Conservation (phyloP, 345 rosid species). For the Aethionema arabicum region DNA sequence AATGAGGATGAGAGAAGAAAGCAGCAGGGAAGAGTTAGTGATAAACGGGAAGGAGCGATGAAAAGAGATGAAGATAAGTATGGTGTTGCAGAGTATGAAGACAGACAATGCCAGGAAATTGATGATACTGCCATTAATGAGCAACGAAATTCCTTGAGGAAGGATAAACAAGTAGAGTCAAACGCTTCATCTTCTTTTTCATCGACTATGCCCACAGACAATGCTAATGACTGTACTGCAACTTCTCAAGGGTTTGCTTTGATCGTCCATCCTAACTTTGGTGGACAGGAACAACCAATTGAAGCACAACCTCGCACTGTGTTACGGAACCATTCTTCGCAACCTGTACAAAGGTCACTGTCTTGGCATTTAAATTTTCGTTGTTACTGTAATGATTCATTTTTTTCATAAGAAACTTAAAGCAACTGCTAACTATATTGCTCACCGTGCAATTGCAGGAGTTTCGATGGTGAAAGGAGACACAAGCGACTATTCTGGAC, state of each 20-base stretch:
- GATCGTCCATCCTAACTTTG: constrained; percentile 14
- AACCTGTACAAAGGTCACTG: constrained; percentile 16
- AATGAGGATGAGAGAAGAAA: neutral
- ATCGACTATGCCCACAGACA: constrained; percentile 18
- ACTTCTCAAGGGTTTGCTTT: constrained; percentile 30
- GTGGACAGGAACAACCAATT: constrained; percentile 10
- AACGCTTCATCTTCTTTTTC: constrained; percentile 8
- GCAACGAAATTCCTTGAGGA: constrained; percentile 8
- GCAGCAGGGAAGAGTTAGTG: neutral
- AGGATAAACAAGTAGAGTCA: constrained; percentile 12
- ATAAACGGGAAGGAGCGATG: neutral
- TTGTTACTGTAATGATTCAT: neutral
- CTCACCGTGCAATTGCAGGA: constrained; percentile 22
- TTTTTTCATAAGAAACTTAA: neutral
- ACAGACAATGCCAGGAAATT: neutral
- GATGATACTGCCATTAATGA: constrained; percentile 8
- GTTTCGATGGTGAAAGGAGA: constrained; percentile 5
- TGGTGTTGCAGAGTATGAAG: neutral
- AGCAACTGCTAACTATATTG: constrained; percentile 14
- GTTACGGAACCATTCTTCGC: neutral
- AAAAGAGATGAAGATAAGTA: constrained; percentile 5
- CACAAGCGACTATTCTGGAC: constrained; percentile 32
- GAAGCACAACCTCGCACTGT: constrained; percentile 8
- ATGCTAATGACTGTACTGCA: constrained; percentile 1
- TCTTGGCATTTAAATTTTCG: neutral